Conservation (phyloP, 805 yeast genomes). For the Starmerella cellae region DNA sequence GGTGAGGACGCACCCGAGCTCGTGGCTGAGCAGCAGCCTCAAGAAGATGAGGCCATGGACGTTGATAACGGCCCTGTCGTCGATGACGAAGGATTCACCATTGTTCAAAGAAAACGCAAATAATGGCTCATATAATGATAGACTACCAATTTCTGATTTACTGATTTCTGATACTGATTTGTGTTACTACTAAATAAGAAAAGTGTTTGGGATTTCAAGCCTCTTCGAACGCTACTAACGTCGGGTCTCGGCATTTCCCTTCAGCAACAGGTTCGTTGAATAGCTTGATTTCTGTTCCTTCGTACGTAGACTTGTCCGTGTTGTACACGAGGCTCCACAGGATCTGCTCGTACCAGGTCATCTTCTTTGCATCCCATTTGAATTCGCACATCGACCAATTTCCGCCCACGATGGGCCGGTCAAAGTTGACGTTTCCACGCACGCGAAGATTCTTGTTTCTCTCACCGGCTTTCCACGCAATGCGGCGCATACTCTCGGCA, state of each 20-base stretch:
- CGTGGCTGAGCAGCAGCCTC: slow-evolving; percentile 29
- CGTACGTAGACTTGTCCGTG: too few relatives aligned
- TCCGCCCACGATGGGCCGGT: not conserved
- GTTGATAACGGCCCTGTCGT: slow-evolving; percentile 46
- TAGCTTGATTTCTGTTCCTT: too few relatives aligned
- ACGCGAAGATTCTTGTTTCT: not conserved
- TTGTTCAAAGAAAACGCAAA: slow-evolving; percentile 37
- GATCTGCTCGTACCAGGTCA: not conserved
- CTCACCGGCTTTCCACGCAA: not conserved
- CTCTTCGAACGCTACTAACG: too few relatives aligned
- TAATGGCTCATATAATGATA: not conserved
- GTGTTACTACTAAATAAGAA: too few relatives aligned
- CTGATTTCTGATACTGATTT: too few relatives aligned
- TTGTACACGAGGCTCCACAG: not conserved
- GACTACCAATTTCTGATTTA: too few relatives aligned
- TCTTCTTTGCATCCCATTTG: not conserved
- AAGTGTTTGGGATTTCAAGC: too few relatives aligned
- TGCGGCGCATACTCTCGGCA: not conserved
- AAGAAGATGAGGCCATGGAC: slow-evolving; percentile 29
- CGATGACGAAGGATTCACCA: slow-evolving; percentile 90
- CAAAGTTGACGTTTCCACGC: not conserved
- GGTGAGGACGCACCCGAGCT: slow-evolving; percentile 24
- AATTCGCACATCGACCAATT: not conserved
- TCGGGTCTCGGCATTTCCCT: too few relatives aligned
- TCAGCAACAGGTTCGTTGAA: too few relatives aligned